Evolutionary conservation across 2,329 filamentous ascomycete genomes (phyloP).

Genomic region (Colletotrichum magnum): DNA sequence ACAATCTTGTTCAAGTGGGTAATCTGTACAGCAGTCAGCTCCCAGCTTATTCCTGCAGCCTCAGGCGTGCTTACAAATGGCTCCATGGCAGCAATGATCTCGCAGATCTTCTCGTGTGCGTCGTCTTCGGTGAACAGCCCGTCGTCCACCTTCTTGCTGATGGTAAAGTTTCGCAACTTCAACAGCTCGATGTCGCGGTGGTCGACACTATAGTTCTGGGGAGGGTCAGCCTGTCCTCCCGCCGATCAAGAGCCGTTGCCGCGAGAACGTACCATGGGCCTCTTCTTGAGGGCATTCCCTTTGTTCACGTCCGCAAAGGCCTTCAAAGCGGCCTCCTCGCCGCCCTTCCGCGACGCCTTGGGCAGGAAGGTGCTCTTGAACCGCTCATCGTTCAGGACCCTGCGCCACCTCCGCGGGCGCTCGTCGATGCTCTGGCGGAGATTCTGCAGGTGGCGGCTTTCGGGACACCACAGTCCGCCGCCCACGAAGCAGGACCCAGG

Average conservation of each 20-base stretch:
- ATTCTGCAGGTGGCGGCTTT: constrained; percentile 73
- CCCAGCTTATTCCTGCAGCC: neutral
- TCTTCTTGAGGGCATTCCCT: constrained; percentile 84
- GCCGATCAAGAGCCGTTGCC: neutral
- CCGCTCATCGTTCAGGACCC: constrained; percentile 71
- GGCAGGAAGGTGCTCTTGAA: constrained; percentile 76
- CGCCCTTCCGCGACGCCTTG: constrained; percentile 60
- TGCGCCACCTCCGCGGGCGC: constrained; percentile 78
- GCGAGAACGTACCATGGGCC: constrained; percentile 77
- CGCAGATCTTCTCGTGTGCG: constrained; percentile 75
- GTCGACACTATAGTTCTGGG: constrained; percentile 79
- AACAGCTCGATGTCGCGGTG: constrained; percentile 86
- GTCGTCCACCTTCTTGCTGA: constrained; percentile 77
- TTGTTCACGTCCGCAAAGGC: constrained; percentile 81
- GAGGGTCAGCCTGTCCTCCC: constrained; percentile 6
- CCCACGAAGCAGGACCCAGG: constrained; percentile 81
- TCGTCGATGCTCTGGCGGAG: constrained; percentile 83
- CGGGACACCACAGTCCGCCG: constrained; percentile 87
- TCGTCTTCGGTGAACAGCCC: constrained; percentile 72
- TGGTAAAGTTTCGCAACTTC: constrained; percentile 83
- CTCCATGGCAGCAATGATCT: constrained; percentile 77
- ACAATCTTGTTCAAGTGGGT: constrained; percentile 80
- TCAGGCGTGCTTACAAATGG: constrained; percentile 78
- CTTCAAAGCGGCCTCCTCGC: constrained; percentile 71
- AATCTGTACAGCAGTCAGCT: constrained; percentile 61